These are phyloP conservation scores for Dothiorella sarmentorum DNA, from an alignment of 2,329 filamentous ascomycete species.

Conservation along the genomic window DNA sequence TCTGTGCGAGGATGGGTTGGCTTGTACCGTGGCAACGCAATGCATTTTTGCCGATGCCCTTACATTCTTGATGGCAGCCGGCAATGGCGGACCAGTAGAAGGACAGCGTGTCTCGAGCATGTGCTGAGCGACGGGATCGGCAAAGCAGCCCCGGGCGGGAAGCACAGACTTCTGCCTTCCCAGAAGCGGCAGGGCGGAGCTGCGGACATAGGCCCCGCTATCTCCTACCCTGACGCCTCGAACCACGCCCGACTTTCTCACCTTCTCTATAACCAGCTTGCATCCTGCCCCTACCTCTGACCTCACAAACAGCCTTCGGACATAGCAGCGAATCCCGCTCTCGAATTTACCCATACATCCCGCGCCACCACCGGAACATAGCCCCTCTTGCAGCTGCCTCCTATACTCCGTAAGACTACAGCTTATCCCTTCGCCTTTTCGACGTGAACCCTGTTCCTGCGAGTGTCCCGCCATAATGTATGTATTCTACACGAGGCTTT, in stretches of 20 bases:
- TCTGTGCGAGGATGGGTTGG: no score
- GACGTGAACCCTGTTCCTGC: background rate
- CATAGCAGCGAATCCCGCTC: no score
- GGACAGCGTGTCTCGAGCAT: background rate
- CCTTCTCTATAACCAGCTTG: background rate
- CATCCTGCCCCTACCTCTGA: background rate
- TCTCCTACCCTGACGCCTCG: slow-evolving; percentile 9
- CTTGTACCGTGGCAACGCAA: no score
- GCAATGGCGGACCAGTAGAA: no score
- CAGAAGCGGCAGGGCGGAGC: slow-evolving; percentile 3
- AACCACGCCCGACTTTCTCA: background rate
- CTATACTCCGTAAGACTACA: background rate
- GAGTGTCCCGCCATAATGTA: background rate
- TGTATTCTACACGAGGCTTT: background rate
- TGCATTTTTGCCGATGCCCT: no score
- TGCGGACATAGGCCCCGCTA: slow-evolving; percentile 11
- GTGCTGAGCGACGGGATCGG: background rate
- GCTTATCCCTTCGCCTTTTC: background rate
- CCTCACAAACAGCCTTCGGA: no score
- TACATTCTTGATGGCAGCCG: no score
- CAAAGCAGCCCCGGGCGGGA: background rate
- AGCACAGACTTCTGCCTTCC: background rate
- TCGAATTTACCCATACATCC: background rate
- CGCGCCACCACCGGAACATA: background rate
- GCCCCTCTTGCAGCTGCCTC: background rate